Evolutionary conservation across 257 asterid species (phyloP).

Genomic region (Forsythia suspensa): DNA sequence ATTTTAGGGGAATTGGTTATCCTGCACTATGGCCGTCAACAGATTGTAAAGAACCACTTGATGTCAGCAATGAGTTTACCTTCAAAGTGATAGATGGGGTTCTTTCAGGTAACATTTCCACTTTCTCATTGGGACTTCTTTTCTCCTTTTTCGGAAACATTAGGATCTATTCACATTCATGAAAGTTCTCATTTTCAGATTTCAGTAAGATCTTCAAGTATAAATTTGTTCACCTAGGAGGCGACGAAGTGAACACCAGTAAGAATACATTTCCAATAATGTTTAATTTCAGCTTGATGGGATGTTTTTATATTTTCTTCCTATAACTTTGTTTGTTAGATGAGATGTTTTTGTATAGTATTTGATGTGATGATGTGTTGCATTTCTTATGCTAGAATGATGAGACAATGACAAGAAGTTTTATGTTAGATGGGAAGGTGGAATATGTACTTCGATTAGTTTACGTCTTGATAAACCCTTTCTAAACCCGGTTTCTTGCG

Average conservation of each 20-base stretch:
- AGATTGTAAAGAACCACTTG: constrained; percentile 78
- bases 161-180: neutral
- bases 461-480: too few relatives aligned
- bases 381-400: too few relatives aligned
- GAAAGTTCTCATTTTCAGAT: constrained; percentile 42
- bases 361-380: too few relatives aligned
- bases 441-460: too few relatives aligned
- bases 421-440: too few relatives aligned
- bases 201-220: constrained; percentile 89
- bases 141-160: neutral
- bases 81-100: constrained; percentile 80
- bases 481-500: neutral
- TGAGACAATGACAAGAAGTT: too few relatives aligned
- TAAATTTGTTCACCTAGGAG: constrained; percentile 87
- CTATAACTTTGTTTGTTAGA: too few relatives aligned
- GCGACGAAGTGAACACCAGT: constrained; percentile 92
- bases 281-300: neutral
- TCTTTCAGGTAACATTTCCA: constrained; percentile 62
- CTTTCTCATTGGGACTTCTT: neutral
- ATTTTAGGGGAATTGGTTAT: constrained; percentile 84
- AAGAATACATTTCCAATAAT: constrained; percentile 26
- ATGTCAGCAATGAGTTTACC: constrained; percentile 83
- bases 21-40: constrained; percentile 81
- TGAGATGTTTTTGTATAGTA: too few relatives aligned
- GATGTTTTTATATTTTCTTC: neutral